Evolutionary conservation across 2,329 filamentous ascomycete genomes (phyloP), one percentile per base, ranked within the genome.

Genomic region (Plectosphaerella cucumerina): DNA sequence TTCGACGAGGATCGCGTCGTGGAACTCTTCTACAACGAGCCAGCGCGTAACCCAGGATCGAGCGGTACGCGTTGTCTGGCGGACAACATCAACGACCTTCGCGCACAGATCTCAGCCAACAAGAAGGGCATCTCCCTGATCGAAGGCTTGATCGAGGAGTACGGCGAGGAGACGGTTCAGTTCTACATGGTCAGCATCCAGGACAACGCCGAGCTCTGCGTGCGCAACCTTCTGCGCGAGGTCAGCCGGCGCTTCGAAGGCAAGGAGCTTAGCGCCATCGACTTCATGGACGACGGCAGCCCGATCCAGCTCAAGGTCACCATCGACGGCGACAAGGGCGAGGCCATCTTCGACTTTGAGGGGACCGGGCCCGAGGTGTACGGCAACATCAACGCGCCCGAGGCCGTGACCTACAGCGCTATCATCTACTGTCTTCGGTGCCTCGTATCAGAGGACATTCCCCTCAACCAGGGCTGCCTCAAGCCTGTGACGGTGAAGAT

Each of bases 121-220:
- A 86, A 90, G 60, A 92, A 92, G 58, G 89, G 89, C 1, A 93
- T 94, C 56, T 87, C 84, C n/a, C 73, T 94, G 20, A 93, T 94
- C 56, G 82, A 81, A 50, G 77, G 81, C 0, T 71, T 94, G 2
- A 91, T 94, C 56, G 78, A 81, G 17, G 89, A 94, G 60, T 93
- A 92, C 59, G 85, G 86, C 12, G 84, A 90, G 53, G 76, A 86
- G 4, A 87, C 87, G 0, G 89, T 94, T 1, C 86, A 90, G 57
- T 89, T 89, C 64, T 94, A 94, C 70, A 94, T 94, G 89, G 76
- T 81, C 48, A 83, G 80, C 51, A 93, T 94, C 53, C 89, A 94
- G 65, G 78, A 83, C 51, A 93, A 92, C 52, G 89, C 89, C 1
- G 89, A 93, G 64, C 71, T 81, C 3, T 87, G 84, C 47, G 89